phyloP scores from a whole-genome alignment of 345 rosid species.

The Linum lewisii region DNA sequence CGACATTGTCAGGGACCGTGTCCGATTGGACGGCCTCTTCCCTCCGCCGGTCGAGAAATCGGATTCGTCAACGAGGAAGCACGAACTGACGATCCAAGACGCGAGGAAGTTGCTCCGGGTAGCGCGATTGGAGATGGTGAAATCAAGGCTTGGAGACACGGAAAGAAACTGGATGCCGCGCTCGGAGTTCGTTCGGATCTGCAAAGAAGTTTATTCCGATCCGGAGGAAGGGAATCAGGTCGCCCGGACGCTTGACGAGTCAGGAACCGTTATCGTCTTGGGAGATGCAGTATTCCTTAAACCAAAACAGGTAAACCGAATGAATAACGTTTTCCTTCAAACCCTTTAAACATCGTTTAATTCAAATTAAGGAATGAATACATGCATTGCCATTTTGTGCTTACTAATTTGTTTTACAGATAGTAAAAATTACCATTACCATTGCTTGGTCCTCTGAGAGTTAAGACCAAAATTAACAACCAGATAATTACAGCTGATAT shows the following conservation, averaged over 20 bases:
- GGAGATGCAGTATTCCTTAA: constrained; percentile 54
- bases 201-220: constrained; percentile 51
- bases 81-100: constrained; percentile 38
- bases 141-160: constrained; percentile 44
- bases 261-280: constrained; percentile 66
- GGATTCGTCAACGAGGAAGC: constrained; percentile 8
- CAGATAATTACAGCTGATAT: constrained; percentile 14
- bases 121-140: constrained; percentile 60
- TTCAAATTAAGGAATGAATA: not conserved
- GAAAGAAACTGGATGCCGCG: constrained; percentile 44
- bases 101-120: constrained; percentile 66
- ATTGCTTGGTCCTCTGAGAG: constrained; percentile 19
- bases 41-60: constrained; percentile 24
- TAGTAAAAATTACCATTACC: not conserved
- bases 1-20: constrained; percentile 41
- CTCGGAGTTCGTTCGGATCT: constrained; percentile 47
- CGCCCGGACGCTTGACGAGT: constrained; percentile 64
- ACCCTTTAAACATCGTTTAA: not conserved
- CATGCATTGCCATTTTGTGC: not conserved
- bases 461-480: constrained; percentile 14
- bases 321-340: not conserved
- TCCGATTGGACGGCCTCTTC: constrained; percentile 44
- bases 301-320: constrained; percentile 63
- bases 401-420: not conserved
- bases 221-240: constrained; percentile 35